These are phyloP conservation scores for Penicillium aurantiogriseum DNA, from an alignment of 2,329 filamentous ascomycete species.

Conservation along the genomic window DNA sequence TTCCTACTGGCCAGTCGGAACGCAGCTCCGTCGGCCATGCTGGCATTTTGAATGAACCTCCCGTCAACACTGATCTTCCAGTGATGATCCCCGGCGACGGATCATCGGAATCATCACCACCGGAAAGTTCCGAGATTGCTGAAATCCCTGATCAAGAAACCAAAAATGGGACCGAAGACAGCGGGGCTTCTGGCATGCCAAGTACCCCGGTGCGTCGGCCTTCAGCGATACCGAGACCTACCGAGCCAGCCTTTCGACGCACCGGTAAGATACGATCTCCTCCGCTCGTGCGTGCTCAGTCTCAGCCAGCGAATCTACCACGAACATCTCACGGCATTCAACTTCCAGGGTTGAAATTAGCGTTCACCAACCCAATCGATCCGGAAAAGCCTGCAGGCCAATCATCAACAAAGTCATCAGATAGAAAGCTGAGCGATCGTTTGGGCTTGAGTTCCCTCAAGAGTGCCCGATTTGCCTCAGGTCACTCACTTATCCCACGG, in stretches of 20 bases:
- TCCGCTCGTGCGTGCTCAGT: conserved; percentile 51
- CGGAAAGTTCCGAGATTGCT: conserved; percentile 12
- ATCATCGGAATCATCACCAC: conserved; percentile 5
- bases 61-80: conserved; percentile 11
- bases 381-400: conserved; percentile 24
- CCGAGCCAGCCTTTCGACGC: conserved; percentile 38
- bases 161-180: conserved; percentile 15
- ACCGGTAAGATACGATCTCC: conserved; percentile 44
- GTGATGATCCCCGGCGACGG: conserved; percentile 10
- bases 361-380: conserved; percentile 22
- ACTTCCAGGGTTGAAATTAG: conserved; percentile 24
- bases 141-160: conserved; percentile 6
- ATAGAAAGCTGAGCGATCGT: conserved; percentile 76
- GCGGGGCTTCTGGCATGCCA: conserved; percentile 10
- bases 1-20: conserved; percentile 36
- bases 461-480: conserved; percentile 47
- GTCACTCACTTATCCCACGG: conserved; percentile 77
- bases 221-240: conserved; percentile 42
- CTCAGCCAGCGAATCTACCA: conserved; percentile 48
- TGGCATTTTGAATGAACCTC: conserved; percentile 7
- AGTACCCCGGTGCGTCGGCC: conserved; percentile 28
- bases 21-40: conserved; percentile 11
- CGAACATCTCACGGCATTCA: conserved; percentile 20
- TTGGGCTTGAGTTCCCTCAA: conserved; percentile 67
- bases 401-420: conserved; percentile 43